phyloP scores from a whole-genome alignment of 1,284 basidiomycete species.

The Cystobasidium pallidum region DNA sequence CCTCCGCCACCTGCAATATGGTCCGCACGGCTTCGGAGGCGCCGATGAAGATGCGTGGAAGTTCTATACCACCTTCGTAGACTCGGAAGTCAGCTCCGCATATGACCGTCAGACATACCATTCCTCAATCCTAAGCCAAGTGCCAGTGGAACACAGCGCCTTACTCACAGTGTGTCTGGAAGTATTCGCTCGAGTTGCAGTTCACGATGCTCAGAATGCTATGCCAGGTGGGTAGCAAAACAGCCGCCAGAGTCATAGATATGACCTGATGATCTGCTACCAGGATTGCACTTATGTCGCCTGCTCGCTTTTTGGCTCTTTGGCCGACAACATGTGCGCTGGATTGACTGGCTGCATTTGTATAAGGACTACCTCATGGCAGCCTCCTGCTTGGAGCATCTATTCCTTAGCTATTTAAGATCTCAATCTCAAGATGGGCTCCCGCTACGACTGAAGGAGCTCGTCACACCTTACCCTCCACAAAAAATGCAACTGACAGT shows the following conservation, averaged over 20 bases:
- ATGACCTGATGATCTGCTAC: not conserved
- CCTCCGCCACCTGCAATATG: constrained; percentile 27
- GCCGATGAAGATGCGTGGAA: not conserved
- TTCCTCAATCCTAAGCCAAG: not conserved
- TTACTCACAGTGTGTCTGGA: constrained; percentile 27
- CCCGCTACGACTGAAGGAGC: constrained; percentile 28
- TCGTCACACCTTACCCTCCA: constrained; percentile 25
- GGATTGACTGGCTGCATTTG: constrained; percentile 7
- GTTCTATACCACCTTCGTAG: constrained; percentile 17
- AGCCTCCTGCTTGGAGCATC: constrained; percentile 32
- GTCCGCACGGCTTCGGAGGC: constrained; percentile 20
- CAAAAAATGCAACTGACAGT: not conserved
- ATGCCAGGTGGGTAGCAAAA: constrained; percentile 29
- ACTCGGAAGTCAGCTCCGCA: not conserved
- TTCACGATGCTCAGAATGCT: constrained; percentile 40
- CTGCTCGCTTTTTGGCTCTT: constrained; percentile 45
- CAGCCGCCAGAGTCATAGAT: too few species aligned
- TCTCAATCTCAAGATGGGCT: constrained; percentile 28
- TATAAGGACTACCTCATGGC: constrained; percentile 34
- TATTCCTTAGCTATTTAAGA: constrained; percentile 41
- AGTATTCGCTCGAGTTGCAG: constrained; percentile 29
- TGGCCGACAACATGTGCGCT: constrained; percentile 3
- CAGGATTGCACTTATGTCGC: constrained; percentile 40
- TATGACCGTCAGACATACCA: constrained; percentile 8
- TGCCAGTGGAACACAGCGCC: constrained; percentile 13